A percentile compares a stretch with the other conserved stretches of the same genome.
phyloP scores from a whole-genome alignment of 139 green algal species.

The Marvania coccoides region DNA sequence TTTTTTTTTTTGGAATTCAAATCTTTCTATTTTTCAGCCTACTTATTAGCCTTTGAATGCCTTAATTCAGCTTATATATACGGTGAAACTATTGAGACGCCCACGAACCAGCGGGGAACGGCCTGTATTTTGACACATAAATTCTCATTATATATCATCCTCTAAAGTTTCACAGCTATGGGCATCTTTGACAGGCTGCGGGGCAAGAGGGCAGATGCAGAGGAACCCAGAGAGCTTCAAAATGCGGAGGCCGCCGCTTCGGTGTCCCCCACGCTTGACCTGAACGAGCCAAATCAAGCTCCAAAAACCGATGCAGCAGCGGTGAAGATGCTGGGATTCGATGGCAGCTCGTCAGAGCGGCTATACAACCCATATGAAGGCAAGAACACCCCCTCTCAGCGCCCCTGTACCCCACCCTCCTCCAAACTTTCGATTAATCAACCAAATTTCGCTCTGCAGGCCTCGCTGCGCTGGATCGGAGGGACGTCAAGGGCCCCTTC shows the following conservation, averaged over 20 bases:
- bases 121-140: too few relatives aligned
- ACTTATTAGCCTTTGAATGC: too few relatives aligned
- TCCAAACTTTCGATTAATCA: conserved; percentile 1
- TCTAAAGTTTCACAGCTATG: too few relatives aligned
- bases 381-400: background rate
- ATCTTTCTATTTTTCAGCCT: too few relatives aligned
- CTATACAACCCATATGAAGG: conserved; percentile 66
- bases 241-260: conserved; percentile 9
- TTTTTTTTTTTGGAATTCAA: too few relatives aligned
- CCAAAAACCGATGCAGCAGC: background rate
- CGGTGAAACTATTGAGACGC: too few relatives aligned
- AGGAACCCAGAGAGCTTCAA: background rate
- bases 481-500: conserved; percentile 29
- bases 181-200: conserved; percentile 24
- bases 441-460: conserved; percentile 8
- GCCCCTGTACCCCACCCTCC: background rate
- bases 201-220: conserved; percentile 1
- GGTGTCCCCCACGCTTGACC: conserved; percentile 16
- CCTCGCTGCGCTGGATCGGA: conserved; percentile 24
- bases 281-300: conserved; percentile 5
- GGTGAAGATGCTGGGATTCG: background rate
- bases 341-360: background rate
- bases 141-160: too few relatives aligned
- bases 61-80: too few relatives aligned
- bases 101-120: too few relatives aligned